phyloP scores from a whole-genome alignment of 345 rosid genomes.

The Lepidium didymum region DNA sequence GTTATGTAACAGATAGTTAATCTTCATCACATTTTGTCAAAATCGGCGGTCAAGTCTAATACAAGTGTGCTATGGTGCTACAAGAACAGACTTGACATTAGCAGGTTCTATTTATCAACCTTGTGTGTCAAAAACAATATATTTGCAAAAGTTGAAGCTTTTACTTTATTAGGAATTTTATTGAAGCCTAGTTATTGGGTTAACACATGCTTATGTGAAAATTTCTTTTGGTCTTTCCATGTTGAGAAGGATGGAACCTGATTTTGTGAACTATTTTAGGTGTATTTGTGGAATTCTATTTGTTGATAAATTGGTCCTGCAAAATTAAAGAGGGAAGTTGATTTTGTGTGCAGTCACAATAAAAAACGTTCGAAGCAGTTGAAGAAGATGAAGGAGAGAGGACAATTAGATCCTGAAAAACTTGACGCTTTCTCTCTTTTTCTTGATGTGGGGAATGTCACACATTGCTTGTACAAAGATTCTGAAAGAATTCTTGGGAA shows the following conservation, averaged over 20 bases:
- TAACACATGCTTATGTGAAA: neutral
- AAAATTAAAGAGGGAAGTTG: neutral
- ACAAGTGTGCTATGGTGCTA: conserved; percentile 90
- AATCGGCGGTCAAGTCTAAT: conserved; percentile 61
- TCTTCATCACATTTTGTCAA: conserved; percentile 78
- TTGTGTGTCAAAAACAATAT: neutral
- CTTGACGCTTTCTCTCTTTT: conserved; percentile 88
- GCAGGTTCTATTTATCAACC: conserved; percentile 55
- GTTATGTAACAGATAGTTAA: conserved; percentile 61
- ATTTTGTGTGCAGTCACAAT: conserved; percentile 62
- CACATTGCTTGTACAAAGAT: conserved; percentile 84
- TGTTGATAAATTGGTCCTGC: neutral
- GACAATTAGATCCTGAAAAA: conserved; percentile 83
- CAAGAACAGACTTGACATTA: conserved; percentile 85
- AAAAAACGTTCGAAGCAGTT: conserved; percentile 85
- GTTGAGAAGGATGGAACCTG: neutral
- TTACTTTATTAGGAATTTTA: neutral
- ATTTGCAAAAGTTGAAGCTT: neutral
- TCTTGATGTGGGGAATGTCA: conserved; percentile 71
- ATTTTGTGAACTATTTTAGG: neutral
- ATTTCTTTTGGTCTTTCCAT: neutral
- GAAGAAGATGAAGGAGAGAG: conserved; percentile 83
- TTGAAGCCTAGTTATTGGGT: neutral
- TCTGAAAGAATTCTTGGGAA: conserved; percentile 88
- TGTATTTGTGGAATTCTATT: neutral